Evolutionary conservation across 768 basidiomycete species (phyloP), one percentile per base, ranked within the genome.

Genomic region (Gloeopeniophorella convolvens): DNA sequence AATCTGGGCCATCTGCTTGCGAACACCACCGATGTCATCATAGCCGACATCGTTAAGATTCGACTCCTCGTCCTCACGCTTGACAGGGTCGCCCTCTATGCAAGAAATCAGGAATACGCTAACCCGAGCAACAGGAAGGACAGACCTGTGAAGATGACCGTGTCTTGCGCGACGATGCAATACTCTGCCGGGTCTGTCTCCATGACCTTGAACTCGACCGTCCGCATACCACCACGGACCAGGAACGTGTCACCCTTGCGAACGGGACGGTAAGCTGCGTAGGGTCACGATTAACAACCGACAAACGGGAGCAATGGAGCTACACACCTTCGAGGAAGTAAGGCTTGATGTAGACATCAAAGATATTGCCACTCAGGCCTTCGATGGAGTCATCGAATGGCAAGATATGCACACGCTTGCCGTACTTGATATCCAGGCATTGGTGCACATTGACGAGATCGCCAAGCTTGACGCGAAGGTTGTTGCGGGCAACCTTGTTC

Each of bases 401-500:
- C 13, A 99, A 75, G 53, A 99, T 79, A 65, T 98, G 96, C 33
- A 99, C 82, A 48, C 95, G 85, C 67, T 99, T 98, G 58, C 96
- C 96, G 67, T 99, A 99, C 70, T 97, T 96, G 77, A 98, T 97
- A 63, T 98, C 95, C 52, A 86, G 79, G 66, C 94, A 97, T 62
- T 90, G 82, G 68, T 98, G 94, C 1, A 99, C 93, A 55, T 89
- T 89, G 65, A 92, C 92, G 48, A 98, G 77, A 68, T 99, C 96
- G 35, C 89, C 95, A 35, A 98, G 83, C 74, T 97, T 98, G 60
- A 98, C 91, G 48, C 95, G 89, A 40, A 98, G 71, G 71, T 99
- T 98, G 74, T 97, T 95, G 50, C 96, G 90, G n/a, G 96, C 96
- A 30, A 99, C 96, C 70, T 98, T 98, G 83, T 99, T 99, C 71